Conservation (phyloP, 768 basidiomycete species). For the Macrolepiota dolichaula region DNA sequence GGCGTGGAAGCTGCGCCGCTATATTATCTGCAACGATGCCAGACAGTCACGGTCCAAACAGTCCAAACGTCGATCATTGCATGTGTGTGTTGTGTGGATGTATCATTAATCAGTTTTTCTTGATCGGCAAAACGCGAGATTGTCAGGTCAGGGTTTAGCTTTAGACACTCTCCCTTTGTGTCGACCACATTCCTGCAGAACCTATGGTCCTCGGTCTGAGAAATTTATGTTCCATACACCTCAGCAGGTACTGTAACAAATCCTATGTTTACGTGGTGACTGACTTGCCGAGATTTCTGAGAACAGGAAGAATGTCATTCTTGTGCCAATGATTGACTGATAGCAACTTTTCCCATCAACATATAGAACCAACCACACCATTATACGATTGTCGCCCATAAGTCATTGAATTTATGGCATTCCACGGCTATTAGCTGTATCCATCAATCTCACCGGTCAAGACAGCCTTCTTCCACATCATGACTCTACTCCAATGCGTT, state of each 20-base stretch:
- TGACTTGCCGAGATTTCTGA: no score
- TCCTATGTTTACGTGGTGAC: not conserved
- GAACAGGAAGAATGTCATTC: not conserved
- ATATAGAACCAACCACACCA: not conserved
- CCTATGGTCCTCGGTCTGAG: not conserved
- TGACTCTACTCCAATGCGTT: not conserved
- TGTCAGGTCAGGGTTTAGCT: not conserved
- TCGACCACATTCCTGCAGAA: not conserved
- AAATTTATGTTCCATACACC: not conserved
- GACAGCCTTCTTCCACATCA: constrained; percentile 10
- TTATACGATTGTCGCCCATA: not conserved
- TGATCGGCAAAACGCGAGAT: not conserved
- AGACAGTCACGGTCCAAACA: not conserved
- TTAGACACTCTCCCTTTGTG: not conserved
- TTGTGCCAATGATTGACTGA: not conserved
- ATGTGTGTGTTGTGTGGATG: no score
- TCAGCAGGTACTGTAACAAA: not conserved
- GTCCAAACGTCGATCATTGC: not conserved
- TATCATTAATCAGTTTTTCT: not conserved
- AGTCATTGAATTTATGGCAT: not conserved
- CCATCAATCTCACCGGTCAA: constrained; percentile 2
- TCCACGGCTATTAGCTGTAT: not conserved
- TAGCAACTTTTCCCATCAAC: not conserved
- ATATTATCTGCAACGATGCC: not conserved
- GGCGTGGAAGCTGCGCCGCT: no score